Evolutionary conservation across 1,139 yeast genomes (phyloP).

Genomic region (Taphrina flavorubra): DNA sequence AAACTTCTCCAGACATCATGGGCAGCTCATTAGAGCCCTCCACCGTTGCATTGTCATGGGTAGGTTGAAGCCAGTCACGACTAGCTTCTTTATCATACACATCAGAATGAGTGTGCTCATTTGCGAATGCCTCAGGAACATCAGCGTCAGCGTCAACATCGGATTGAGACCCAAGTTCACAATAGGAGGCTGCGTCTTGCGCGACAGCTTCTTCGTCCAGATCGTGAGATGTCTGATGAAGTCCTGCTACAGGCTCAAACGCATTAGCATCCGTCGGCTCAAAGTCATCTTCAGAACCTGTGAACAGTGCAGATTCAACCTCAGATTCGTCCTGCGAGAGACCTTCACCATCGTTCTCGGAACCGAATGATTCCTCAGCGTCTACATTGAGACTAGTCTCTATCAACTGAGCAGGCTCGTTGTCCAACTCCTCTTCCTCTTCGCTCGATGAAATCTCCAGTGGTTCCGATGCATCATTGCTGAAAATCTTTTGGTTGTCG

Average conservation of each 20-base stretch:
- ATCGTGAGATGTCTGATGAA: not conserved
- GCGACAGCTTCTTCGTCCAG: not conserved
- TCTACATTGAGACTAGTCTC: not conserved
- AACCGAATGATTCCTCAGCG: not conserved
- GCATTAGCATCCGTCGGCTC: slow-evolving; percentile 5
- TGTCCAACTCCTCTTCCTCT: slow-evolving; percentile 16
- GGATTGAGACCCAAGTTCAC: not conserved
- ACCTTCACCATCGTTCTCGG: not conserved
- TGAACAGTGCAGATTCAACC: not conserved
- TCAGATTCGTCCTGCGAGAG: not conserved
- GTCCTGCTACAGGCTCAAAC: slow-evolving; percentile 8
- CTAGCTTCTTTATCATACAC: slow-evolving; percentile 13
- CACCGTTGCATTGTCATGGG: not conserved
- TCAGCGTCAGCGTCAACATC: slow-evolving; percentile 25
- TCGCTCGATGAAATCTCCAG: slow-evolving; percentile 8
- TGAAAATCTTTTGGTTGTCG: not conserved
- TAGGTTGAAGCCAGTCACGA: slow-evolving; percentile 12
- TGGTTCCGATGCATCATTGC: slow-evolving; percentile 4
- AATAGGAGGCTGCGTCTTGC: not conserved
- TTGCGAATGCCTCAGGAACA: slow-evolving; percentile 25
- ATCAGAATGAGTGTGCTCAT: not conserved
- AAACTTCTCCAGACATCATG: not conserved
- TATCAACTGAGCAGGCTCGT: not conserved
- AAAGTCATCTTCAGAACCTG: slow-evolving; percentile 4
- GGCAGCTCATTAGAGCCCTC: slow-evolving; percentile 15